Base-by-base conservation (phyloP, 768 basidiomycete species). In the Suillus subaureus region DNA sequence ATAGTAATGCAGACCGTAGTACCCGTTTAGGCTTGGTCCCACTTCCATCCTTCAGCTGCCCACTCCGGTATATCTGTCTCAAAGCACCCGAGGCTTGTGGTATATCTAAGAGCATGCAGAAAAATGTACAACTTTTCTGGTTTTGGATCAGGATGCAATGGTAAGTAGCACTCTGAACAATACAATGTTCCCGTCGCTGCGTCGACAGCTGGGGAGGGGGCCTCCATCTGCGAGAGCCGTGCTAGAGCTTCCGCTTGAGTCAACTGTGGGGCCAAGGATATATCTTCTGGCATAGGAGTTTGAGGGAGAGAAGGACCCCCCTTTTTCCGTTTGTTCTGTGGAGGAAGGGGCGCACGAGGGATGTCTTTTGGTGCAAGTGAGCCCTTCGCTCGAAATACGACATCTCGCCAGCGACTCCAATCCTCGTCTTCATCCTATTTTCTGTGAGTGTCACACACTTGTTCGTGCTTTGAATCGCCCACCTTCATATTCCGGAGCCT, bases 41-140 rank as follows among this genome's bases (percentile, higher is more conserved):
- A 91, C 52, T 80, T 78, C 86, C 86, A 94, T 21, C 86, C 89
- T 71, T 90, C 84, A 39, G 78, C 80, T 31, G 95, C 91, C 97
- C 97, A 99, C 61, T 88, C 85, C 0, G 97, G 97, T 86, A 94
- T 87, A 66, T 87, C 89, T 52, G 93, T 93, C 78, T 92, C 88
- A 70, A 92, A 97, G 33, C 84, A 79, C n/a, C 94, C 94, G 52
- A 95, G 80, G 67, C 87, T 88, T 15, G 90, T 90, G 58, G 89
- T 92, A 77, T 96, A 98, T 70, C 85, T 85, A 72, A 92, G 77
- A 33, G 97, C 96, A 72, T 99, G 97, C 73, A 99, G 79, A 79
- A 96, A 99, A 69, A 99, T 99, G 78, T 94, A 98, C 64, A 99
- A 81, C 67, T 88, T 88, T 75, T 96, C 94, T 2, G 96, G 96